A percentile compares a stretch with the other conserved stretches of the same genome.
These are phyloP conservation scores for Herpetomonas tarakana DNA, from an alignment of 208 protist genomes.

Conservation along the genomic window DNA sequence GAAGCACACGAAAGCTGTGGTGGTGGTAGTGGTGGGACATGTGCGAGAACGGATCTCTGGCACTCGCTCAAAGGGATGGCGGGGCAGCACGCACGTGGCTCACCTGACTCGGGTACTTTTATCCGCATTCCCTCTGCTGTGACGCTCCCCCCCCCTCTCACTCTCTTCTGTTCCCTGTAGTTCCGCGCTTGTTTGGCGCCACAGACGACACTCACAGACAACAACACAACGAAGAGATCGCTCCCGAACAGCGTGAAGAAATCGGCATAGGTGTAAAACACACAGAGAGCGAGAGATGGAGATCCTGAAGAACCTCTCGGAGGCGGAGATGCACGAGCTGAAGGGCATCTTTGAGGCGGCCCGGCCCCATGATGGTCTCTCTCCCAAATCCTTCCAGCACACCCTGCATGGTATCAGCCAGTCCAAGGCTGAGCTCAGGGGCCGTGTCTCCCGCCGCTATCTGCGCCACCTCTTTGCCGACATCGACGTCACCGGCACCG, in stretches of 20 bases:
- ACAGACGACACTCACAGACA: no score
- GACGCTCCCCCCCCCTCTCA: background rate
- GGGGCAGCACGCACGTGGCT: no score
- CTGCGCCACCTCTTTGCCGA: constrained; percentile 36
- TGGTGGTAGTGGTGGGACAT: no score
- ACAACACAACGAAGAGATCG: no score
- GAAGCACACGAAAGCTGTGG: no score
- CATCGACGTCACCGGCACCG: constrained; percentile 37
- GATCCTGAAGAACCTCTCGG: constrained; percentile 44
- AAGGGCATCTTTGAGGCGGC: constrained; percentile 16
- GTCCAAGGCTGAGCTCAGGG: background rate
- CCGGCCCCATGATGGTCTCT: constrained; percentile 1
- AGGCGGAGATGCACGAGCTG: constrained; percentile 27
- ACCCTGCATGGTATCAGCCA: background rate
- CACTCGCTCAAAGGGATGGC: no score
- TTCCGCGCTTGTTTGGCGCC: constrained; percentile 7
- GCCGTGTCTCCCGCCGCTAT: constrained; percentile 11
- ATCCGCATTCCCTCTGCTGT: background rate
- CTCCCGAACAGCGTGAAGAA: no score
- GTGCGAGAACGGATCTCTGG: no score
- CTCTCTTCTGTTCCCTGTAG: constrained; percentile 10
- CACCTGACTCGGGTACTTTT: no score
- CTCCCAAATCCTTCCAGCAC: background rate
- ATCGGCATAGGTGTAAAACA: background rate
- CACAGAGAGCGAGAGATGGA: constrained; percentile 24